phyloP scores from a whole-genome alignment of 768 basidiomycete genomes.

The Leucocoprinus leucothites region DNA sequence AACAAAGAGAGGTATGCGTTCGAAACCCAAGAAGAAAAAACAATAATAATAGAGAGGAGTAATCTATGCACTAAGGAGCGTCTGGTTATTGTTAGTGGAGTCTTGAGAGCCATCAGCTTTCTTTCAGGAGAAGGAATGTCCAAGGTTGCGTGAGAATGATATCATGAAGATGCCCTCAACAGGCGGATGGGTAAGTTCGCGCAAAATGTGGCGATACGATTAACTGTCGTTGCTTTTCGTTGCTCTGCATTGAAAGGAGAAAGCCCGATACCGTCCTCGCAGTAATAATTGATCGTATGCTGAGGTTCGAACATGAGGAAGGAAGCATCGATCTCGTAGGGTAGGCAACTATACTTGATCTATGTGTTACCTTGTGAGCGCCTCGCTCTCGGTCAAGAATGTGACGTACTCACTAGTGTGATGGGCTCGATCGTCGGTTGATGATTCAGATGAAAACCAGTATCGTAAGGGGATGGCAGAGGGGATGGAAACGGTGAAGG shows the following conservation, averaged over 20 bases:
- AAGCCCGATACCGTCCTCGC: slow-evolving; percentile 20
- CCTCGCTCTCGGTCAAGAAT: background rate
- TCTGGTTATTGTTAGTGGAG: background rate
- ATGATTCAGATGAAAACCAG: slow-evolving; percentile 9
- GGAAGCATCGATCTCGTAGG: slow-evolving; percentile 16
- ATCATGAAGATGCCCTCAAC: slow-evolving; percentile 4
- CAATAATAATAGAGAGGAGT: slow-evolving; percentile 7
- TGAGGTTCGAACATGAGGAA: slow-evolving; percentile 17
- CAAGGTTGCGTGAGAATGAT: background rate
- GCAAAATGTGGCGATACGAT: slow-evolving; percentile 22
- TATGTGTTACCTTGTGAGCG: background rate
- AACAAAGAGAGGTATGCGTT: background rate
- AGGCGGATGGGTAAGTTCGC: slow-evolving; percentile 21
- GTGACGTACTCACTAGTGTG: slow-evolving; percentile 4
- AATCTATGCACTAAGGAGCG: background rate
- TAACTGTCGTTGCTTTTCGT: slow-evolving; percentile 15
- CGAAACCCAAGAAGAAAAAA: background rate
- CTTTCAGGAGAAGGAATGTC: background rate
- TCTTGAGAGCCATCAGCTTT: background rate
- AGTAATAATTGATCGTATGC: slow-evolving; percentile 17
- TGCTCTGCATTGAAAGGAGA: slow-evolving; percentile 16
- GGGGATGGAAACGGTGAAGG: slow-evolving; percentile 4
- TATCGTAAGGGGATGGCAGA: slow-evolving; percentile 8
- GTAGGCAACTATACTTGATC: slow-evolving; percentile 13
- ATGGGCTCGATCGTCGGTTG: slow-evolving; percentile 10